Evolutionary conservation across 2,329 filamentous ascomycete species (phyloP), one percentile per base, ranked within the genome.

Genomic region (Cordyceps militaris): DNA sequence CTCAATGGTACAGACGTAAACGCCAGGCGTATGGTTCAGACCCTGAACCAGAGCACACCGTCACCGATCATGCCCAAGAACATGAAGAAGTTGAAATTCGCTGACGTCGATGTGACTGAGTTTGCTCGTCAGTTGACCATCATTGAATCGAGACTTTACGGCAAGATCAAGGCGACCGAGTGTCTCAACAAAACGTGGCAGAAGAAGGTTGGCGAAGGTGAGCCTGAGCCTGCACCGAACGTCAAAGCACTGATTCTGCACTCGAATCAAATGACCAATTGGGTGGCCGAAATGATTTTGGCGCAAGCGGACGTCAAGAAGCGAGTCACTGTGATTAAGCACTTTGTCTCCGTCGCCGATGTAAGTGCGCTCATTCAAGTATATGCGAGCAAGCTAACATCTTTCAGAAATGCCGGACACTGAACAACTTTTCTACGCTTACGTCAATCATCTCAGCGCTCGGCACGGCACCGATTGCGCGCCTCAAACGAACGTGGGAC

Each of bases 181-280:
- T 97, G 93, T 70, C 77, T 99, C 61, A 97, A 96, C 75, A 99
- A 99, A 79, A 97, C 92, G 5, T 99, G 94, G 94, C 91, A 96
- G 73, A 97, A 95, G 81, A 97, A 97, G 77, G 79, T 95, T 59
- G 82, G 77, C 9, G 88, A 92, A 34, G 87, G 87, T 60, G 88
- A 92, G 61, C 82, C 87, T 6, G 91, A 96, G 66, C 89, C 92
- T 34, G 92, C 94, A 10, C 84, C 91, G 0, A 97, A 99, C 66
- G 91, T 99, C 64, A 97, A 97, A 74, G 89, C 91, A 10, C 80
- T 99, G 61, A 99, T 99, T 74, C 79, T 97, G 54, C 94, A 99
- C 74, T 97, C 94, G 0, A 99, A 99, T 68, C 93, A 97, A 72
- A 86, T 99, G 79, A 99, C 94, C 6, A 99, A 97, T 70, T 99